Percentiles rank a stretch among this genome's conserved stretches.
Evolutionary conservation across 2,329 filamentous ascomycete genomes (phyloP).

Genomic region (Grosmannia serpens): DNA sequence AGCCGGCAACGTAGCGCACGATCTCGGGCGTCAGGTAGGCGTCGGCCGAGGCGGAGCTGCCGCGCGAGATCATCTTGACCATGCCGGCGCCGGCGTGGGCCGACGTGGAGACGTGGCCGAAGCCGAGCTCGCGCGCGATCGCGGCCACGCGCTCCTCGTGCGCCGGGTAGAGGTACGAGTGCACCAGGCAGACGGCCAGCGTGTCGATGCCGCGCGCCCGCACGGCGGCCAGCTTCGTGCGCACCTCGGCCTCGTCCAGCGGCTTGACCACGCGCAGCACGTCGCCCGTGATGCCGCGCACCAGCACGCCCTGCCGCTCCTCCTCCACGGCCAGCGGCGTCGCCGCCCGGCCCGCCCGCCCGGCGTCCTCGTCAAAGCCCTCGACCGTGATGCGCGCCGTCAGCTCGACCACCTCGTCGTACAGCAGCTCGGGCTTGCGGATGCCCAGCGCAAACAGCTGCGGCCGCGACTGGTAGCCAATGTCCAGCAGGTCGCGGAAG

Average conservation of each 20-base stretch:
- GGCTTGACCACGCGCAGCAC: slow-evolving; percentile 53
- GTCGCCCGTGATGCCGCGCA: slow-evolving; percentile 56
- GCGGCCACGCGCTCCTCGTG: slow-evolving; percentile 8
- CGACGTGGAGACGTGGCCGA: neutral
- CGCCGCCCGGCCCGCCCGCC: slow-evolving; percentile 20
- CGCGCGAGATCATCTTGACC: slow-evolving; percentile 54
- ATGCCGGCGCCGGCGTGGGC: slow-evolving; percentile 53
- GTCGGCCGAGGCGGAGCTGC: slow-evolving; percentile 59
- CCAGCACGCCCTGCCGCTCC: slow-evolving; percentile 25
- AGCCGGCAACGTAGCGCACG: slow-evolving; percentile 56
- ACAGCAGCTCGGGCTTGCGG: slow-evolving; percentile 73
- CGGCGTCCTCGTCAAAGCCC: slow-evolving; percentile 26
- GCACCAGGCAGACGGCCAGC: slow-evolving; percentile 23
- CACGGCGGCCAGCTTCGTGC: slow-evolving; percentile 44
- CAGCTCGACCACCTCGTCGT: slow-evolving; percentile 72
- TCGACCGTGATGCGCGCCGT: slow-evolving; percentile 84
- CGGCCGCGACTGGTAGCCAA: slow-evolving; percentile 82
- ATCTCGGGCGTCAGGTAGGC: slow-evolving; percentile 63
- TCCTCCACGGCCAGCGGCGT: slow-evolving; percentile 11
- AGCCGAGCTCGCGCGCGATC: slow-evolving; percentile 6
- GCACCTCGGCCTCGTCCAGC: slow-evolving; percentile 42
- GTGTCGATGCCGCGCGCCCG: slow-evolving; percentile 44
- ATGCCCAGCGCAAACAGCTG: slow-evolving; percentile 87
- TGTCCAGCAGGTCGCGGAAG: slow-evolving; percentile 76
- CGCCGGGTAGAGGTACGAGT: slow-evolving; percentile 10